These are phyloP conservation scores for Physcomitrellopsis africana DNA, from an alignment of 225 moss, liverwort and hornwort species.

Conservation along the genomic window DNA sequence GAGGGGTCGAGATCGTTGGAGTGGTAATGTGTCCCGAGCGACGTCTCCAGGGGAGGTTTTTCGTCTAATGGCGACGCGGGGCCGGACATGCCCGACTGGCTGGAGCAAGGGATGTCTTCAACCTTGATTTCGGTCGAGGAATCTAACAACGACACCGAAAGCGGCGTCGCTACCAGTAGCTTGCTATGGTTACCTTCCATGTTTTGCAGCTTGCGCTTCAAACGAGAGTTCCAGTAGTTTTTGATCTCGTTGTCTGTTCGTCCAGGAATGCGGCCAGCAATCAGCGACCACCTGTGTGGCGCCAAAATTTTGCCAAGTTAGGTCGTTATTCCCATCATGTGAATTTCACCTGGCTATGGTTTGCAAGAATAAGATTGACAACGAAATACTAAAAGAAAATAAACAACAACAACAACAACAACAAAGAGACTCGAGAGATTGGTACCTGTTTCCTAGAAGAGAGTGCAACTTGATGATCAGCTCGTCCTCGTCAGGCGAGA, in stretches of 20 bases:
- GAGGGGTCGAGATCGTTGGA: neutral
- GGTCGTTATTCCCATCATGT: no score
- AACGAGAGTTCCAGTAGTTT: constrained; percentile 35
- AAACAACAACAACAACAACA: no score
- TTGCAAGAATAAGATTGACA: no score
- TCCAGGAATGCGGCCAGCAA: constrained; percentile 62
- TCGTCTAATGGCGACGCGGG: no score
- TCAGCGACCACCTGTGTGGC: constrained; percentile 58
- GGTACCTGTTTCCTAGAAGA: constrained; percentile 66
- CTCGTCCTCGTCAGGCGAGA: constrained; percentile 67
- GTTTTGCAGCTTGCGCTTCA: neutral
- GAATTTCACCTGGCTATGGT: no score
- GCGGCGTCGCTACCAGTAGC: neutral
- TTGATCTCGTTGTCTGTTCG: constrained; percentile 65
- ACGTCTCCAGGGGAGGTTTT: no score
- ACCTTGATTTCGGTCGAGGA: neutral
- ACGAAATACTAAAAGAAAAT: no score
- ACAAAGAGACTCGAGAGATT: neutral
- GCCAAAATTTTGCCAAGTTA: neutral
- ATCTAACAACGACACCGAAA: neutral
- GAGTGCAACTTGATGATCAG: constrained; percentile 62
- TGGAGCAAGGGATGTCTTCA: neutral
- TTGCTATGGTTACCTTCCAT: constrained; percentile 2
- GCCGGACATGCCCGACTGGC: neutral
- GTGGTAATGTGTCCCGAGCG: neutral